A percentile compares a stretch with the other conserved stretches of the same genome.
Conservation (phyloP, 108 stramenopile genomes). For the Bacterosira constricta region DNA sequence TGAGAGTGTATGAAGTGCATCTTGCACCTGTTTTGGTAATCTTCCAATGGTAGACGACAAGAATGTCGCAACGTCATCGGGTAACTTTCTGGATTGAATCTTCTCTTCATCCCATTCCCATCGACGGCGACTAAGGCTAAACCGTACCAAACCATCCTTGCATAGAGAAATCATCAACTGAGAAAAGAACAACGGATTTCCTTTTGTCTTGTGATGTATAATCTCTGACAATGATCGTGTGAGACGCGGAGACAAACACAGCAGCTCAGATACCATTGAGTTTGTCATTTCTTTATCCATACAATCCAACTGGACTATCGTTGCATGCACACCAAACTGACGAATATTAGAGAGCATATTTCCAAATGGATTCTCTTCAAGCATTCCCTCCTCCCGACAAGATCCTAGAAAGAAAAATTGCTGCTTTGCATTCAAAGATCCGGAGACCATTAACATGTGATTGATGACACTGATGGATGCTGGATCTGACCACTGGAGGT, state of each 20-base stretch:
- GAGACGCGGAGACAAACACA: neutral
- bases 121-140: conserved; percentile 23
- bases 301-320: neutral
- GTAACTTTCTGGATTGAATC: conserved; percentile 12
- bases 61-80: conserved; percentile 18
- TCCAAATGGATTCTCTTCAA: neutral
- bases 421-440: neutral
- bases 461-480: conserved; percentile 15
- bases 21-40: conserved; percentile 10
- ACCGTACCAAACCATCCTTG: conserved; percentile 6
- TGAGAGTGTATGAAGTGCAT: conserved; percentile 4
- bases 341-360: neutral
- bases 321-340: conserved; percentile 2
- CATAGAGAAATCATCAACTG: conserved; percentile 15
- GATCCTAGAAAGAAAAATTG: conserved; percentile 18
- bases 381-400: neutral
- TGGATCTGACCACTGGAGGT: conserved; percentile 19
- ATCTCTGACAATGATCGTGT: neutral
- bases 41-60: conserved; percentile 3
- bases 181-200: conserved; percentile 24
- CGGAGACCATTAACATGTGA: neutral
- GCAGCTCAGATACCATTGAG: neutral
- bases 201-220: neutral
- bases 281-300: neutral
- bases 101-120: conserved; percentile 37